A percentile compares a stretch with the other conserved stretches of the same genome.
phyloP scores from a whole-genome alignment of 169 alveolate genomes.

The Plasmodium sp. region DNA sequence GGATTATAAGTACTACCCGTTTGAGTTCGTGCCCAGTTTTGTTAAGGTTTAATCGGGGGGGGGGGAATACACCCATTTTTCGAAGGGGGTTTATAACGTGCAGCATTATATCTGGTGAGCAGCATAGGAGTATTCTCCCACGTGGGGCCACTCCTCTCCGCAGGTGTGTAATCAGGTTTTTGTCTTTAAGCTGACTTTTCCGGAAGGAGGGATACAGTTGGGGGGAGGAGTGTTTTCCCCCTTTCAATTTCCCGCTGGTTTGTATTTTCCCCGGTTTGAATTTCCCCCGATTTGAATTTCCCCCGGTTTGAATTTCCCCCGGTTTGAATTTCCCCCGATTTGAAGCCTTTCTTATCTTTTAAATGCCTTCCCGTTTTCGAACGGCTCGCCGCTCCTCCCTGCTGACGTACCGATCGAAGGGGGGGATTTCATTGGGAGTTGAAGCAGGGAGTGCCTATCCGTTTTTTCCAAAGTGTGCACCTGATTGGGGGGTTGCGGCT shows the following conservation, averaged over 20 bases:
- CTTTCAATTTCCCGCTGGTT: too few relatives aligned
- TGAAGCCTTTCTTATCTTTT: neutral
- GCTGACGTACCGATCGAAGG: neutral
- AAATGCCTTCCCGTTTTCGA: neutral
- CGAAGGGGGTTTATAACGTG: neutral
- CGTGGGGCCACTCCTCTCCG: neutral
- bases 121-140: neutral
- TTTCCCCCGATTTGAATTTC: neutral
- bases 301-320: too few relatives aligned
- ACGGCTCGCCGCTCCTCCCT: neutral
- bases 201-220: neutral
- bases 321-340: neutral
- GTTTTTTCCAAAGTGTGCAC: neutral
- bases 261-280: neutral
- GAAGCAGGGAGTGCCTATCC: neutral
- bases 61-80: neutral
- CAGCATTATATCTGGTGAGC: neutral
- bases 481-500: neutral
- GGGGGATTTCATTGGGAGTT: neutral
- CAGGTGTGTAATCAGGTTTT: neutral
- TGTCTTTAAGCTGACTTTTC: neutral
- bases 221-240: neutral
- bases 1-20: conserved; percentile 34
- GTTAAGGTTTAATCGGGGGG: neutral
- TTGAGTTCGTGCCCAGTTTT: conserved; percentile 3